Conservation (phyloP, 257 asterid genomes). For the Forsythia viridissima region DNA sequence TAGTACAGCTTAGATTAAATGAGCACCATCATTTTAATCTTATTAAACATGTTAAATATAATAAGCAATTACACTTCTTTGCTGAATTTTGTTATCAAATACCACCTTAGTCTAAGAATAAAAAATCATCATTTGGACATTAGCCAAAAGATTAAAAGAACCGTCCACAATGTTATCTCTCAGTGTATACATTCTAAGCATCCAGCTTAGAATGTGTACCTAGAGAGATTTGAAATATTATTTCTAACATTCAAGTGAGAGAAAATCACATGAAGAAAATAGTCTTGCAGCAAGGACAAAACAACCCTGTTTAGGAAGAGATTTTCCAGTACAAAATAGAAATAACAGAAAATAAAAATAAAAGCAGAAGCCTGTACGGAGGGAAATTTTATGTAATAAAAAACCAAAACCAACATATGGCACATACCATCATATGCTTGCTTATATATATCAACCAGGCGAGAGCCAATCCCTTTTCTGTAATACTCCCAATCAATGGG, state of each 20-base stretch:
- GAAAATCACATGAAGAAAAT: not conserved
- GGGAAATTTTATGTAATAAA: not conserved
- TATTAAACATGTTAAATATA: not conserved
- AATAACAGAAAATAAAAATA: not conserved
- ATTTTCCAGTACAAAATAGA: not conserved
- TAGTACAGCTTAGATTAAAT: not conserved
- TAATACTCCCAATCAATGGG: constrained; percentile 54
- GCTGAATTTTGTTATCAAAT: not conserved
- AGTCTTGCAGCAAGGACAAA: not conserved
- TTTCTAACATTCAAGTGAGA: not conserved
- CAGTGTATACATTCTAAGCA: not conserved
- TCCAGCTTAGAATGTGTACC: constrained; percentile 10
- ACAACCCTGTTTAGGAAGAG: not conserved
- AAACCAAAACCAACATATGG: not conserved
- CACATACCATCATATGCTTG: constrained; percentile 39
- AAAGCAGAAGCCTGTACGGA: constrained; percentile 7
- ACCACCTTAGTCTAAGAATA: constrained; percentile 7
- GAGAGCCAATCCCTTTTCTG: constrained; percentile 54
- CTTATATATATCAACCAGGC: constrained; percentile 48
- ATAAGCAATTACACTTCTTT: not conserved
- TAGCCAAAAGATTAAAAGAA: not conserved
- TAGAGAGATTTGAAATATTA: not conserved
- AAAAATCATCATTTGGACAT: not conserved
- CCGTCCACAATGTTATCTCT: not conserved
- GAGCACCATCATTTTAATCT: not conserved